Percentiles rank a stretch among this genome's conserved stretches.
Evolutionary conservation across 2,329 filamentous ascomycete species (phyloP).

Genomic region (Pseudocercospora cruenta): DNA sequence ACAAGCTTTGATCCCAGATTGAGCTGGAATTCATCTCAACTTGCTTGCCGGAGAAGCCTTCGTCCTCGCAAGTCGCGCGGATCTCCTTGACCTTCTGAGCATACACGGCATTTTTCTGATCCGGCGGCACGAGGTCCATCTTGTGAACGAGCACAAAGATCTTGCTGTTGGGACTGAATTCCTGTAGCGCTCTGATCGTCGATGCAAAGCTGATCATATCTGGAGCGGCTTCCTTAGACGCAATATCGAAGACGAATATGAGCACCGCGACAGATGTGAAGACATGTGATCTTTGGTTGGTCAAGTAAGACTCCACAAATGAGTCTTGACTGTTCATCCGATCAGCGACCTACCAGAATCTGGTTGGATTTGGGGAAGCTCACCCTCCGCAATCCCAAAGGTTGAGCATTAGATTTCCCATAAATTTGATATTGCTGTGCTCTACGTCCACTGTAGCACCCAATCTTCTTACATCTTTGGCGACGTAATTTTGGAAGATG

Average conservation of each 20-base stretch:
- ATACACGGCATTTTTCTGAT: constrained; percentile 79
- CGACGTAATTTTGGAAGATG: constrained; percentile 98
- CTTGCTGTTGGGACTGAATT: constrained; percentile 79
- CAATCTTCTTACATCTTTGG: constrained; percentile 87
- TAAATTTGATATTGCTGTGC: constrained; percentile 97
- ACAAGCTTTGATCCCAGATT: constrained; percentile 98
- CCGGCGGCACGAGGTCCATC: constrained; percentile 89
- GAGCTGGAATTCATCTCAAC: constrained; percentile 90
- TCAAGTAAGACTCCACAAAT: constrained; percentile 98
- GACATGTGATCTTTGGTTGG: constrained; percentile 91
- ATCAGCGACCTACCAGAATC: constrained; percentile 21
- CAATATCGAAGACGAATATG: constrained; percentile 99
- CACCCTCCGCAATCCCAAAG: constrained; percentile 97
- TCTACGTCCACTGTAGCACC: constrained; percentile 98
- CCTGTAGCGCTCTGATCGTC: constrained; percentile 83
- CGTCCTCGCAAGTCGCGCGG: constrained; percentile 66
- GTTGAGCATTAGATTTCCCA: constrained; percentile 95
- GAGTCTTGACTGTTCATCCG: constrained; percentile 74
- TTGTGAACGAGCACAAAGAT: constrained; percentile 98
- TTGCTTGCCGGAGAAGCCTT: constrained; percentile 60
- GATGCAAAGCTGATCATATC: constrained; percentile 91
- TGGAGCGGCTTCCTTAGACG: constrained; percentile 89
- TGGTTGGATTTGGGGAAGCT: constrained; percentile 36
- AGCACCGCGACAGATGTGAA: constrained; percentile 95
- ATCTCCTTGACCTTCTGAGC: constrained; percentile 80